phyloP scores from a whole-genome alignment of 2,329 filamentous ascomycete species.

The Shiraia bambusicola region DNA sequence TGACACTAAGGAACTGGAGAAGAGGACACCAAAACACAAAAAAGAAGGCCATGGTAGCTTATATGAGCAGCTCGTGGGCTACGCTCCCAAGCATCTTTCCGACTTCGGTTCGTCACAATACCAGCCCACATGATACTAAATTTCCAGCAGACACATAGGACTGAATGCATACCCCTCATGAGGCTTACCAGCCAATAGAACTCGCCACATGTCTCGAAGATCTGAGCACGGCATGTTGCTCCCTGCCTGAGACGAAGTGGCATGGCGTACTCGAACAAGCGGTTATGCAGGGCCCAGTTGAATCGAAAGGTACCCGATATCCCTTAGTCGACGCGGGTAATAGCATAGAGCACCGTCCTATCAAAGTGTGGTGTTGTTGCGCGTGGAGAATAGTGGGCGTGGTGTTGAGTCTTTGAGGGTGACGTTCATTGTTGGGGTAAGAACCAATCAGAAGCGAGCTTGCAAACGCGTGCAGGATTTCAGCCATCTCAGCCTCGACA shows the following conservation, averaged over 20 bases:
- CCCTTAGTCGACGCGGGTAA: slow-evolving; percentile 11
- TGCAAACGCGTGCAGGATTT: slow-evolving; percentile 27
- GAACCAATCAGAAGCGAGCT: slow-evolving; percentile 31
- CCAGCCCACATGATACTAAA: slow-evolving; percentile 37
- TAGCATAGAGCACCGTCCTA: slow-evolving; percentile 25
- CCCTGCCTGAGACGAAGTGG: slow-evolving; percentile 17
- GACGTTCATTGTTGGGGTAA: slow-evolving; percentile 18
- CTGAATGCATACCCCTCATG: slow-evolving; percentile 12
- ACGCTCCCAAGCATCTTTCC: slow-evolving; percentile 30
- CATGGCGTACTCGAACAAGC: slow-evolving; percentile 21
- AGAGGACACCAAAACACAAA: slow-evolving; percentile 12
- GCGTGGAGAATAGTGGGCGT: slow-evolving; percentile 32
- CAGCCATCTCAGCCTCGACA: slow-evolving; percentile 17
- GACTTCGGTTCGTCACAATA: slow-evolving; percentile 38
- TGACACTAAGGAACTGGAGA: slow-evolving; percentile 9
- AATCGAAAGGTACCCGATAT: slow-evolving; percentile 33
- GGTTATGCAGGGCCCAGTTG: slow-evolving; percentile 35
- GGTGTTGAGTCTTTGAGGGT: slow-evolving; percentile 39
- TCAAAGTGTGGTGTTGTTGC: slow-evolving; percentile 27
- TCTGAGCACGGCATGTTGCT: slow-evolving; percentile 19
- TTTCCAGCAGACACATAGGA: slow-evolving; percentile 21
- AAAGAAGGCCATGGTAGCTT: slow-evolving; percentile 24
- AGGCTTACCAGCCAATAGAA: slow-evolving; percentile 35
- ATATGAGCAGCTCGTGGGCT: slow-evolving; percentile 23
- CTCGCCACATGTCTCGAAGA: slow-evolving; percentile 35